phyloP scores from a whole-genome alignment of 768 basidiomycete species.

The Coprinopsis sp. region DNA sequence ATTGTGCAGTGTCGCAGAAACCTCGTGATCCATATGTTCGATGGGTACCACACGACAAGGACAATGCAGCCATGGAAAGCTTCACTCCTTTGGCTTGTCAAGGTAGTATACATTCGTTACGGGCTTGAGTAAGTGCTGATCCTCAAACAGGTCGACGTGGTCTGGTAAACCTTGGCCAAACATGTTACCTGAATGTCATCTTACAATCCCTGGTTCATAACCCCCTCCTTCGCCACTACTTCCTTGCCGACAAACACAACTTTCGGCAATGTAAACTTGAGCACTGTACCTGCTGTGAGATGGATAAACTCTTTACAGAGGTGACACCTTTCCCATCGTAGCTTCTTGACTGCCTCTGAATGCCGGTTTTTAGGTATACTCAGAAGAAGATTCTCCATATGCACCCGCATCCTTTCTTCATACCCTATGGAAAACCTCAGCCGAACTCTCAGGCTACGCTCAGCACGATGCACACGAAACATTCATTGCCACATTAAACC shows the following conservation, averaged over 20 bases:
- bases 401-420: conserved; percentile 82
- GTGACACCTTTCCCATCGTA: conserved; percentile 28
- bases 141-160: conserved; percentile 64
- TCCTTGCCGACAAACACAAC: conserved; percentile 89
- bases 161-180: conserved; percentile 84
- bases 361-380: conserved; percentile 40
- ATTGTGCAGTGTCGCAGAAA: conserved; percentile 31
- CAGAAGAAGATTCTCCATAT: conserved; percentile 55
- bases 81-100: conserved; percentile 63
- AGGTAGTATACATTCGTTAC: conserved; percentile 38
- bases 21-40: conserved; percentile 30
- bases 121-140: background rate
- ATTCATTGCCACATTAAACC: conserved; percentile 79
- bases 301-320: conserved; percentile 83
- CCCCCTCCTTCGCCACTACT: conserved; percentile 83
- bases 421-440: conserved; percentile 75
- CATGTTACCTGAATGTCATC: conserved; percentile 91
- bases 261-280: conserved; percentile 58
- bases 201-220: conserved; percentile 89
- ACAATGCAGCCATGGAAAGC: conserved; percentile 42
- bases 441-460: conserved; percentile 84
- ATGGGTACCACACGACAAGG: conserved; percentile 37
- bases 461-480: conserved; percentile 95
- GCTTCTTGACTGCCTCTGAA: background rate
- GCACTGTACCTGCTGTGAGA: conserved; percentile 87